Percentiles rank a stretch among this genome's conserved stretches.
phyloP scores from a whole-genome alignment of 1,139 yeast species.

The Casaregolazyma lundiana region DNA sequence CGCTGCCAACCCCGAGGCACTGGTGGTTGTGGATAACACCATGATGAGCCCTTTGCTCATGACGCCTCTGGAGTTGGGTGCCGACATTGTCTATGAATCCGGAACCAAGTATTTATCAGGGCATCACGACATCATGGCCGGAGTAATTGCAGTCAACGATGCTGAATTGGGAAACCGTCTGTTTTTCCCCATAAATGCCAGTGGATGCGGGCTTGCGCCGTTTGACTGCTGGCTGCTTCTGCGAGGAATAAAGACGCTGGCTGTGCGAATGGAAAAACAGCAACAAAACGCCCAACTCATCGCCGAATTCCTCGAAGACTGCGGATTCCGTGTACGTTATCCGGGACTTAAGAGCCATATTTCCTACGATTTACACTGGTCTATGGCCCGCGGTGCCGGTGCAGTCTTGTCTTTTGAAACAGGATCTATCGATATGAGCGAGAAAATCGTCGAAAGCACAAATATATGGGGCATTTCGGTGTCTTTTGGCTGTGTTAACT shows the following conservation, averaged over 20 bases:
- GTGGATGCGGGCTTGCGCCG: conserved; percentile 88
- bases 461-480: conserved; percentile 85
- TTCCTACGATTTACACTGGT: conserved; percentile 69
- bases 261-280: conserved; percentile 81
- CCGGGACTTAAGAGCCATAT: conserved; percentile 84
- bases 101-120: conserved; percentile 92
- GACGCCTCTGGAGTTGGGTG: conserved; percentile 81
- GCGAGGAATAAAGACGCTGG: conserved; percentile 81
- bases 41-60: conserved; percentile 90
- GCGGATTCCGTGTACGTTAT: conserved; percentile 65
- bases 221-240: conserved; percentile 85
- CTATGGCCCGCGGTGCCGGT: conserved; percentile 81
- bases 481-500: conserved; percentile 90
- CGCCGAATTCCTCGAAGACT: conserved; percentile 63
- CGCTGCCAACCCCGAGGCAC: conserved; percentile 56
- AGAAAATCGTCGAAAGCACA: conserved; percentile 69
- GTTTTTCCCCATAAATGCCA: conserved; percentile 76
- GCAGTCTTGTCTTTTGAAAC: conserved; percentile 89
- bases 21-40: conserved; percentile 88
- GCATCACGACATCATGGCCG: conserved; percentile 96
- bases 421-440: conserved; percentile 62
- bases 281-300: conserved; percentile 71
- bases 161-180: conserved; percentile 61
- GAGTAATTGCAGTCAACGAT: conserved; percentile 69
- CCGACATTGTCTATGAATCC: conserved; percentile 86